A percentile compares a stretch with the other conserved stretches of the same genome.
These are phyloP conservation scores for Arabis alpina DNA, from an alignment of 345 rosid genomes.

Conservation along the genomic window DNA sequence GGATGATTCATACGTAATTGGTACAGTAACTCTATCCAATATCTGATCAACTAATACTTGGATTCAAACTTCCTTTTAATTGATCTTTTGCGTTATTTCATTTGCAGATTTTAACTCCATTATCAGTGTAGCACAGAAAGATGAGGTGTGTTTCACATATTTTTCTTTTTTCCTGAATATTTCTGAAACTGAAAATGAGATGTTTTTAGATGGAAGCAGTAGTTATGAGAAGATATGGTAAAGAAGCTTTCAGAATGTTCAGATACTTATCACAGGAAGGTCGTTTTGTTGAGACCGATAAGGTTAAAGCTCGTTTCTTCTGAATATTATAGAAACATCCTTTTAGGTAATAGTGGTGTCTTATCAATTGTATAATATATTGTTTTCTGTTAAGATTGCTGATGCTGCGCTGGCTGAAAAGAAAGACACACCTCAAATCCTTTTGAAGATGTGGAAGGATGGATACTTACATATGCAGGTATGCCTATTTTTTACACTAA, in stretches of 20 bases:
- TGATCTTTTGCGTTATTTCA: constrained; percentile 8
- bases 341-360: neutral
- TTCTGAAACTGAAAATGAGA: constrained; percentile 23
- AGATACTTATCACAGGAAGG: constrained; percentile 59
- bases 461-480: constrained; percentile 89
- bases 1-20: constrained; percentile 59
- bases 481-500: constrained; percentile 16
- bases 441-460: constrained; percentile 82
- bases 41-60: neutral
- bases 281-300: constrained; percentile 70
- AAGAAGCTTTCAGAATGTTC: constrained; percentile 75
- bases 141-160: constrained; percentile 59
- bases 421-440: constrained; percentile 63
- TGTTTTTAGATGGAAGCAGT: constrained; percentile 67
- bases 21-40: constrained; percentile 45
- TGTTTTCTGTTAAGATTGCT: constrained; percentile 56
- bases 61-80: neutral
- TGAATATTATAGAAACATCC: neutral
- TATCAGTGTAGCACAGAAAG: constrained; percentile 68
- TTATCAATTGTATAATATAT: neutral
- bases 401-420: constrained; percentile 66
- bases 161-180: neutral
- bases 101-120: constrained; percentile 71
- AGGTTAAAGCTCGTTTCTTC: constrained; percentile 47
- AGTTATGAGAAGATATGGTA: constrained; percentile 72